Evolutionary conservation across 75 land plant genomes (phyloP).

Genomic region (Gnetum montanum): DNA sequence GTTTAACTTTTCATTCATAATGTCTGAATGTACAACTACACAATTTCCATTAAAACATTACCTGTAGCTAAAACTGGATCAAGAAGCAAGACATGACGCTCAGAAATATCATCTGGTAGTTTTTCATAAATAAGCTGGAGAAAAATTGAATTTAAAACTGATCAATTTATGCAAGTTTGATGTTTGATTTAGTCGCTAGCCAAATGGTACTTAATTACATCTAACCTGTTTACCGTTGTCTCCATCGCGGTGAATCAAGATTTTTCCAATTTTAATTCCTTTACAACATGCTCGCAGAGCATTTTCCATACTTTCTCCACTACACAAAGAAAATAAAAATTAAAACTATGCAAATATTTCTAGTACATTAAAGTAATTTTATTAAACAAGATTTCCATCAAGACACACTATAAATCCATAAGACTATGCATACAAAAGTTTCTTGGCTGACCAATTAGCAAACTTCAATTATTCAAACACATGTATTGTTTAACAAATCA

Average conservation of each 20-base stretch:
- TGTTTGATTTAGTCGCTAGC: too few species aligned
- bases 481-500: neutral
- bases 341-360: neutral
- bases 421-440: neutral
- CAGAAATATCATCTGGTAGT: constrained; percentile 61
- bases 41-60: too few species aligned
- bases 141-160: too few species aligned
- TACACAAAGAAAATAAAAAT: neutral
- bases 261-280: constrained; percentile 37
- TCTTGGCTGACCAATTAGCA: neutral
- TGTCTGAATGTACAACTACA: too few species aligned
- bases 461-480: neutral
- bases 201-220: too few species aligned
- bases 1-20: too few species aligned
- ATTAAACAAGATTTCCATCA: neutral
- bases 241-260: constrained; percentile 34
- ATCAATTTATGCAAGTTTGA: too few species aligned
- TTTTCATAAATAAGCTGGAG: constrained; percentile 89
- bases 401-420: neutral
- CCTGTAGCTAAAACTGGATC: constrained; percentile 51
- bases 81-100: constrained; percentile 42
- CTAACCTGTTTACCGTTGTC: constrained; percentile 34
- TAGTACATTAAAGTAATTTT: neutral
- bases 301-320: constrained; percentile 40
- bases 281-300: constrained; percentile 38